These are phyloP conservation scores for Saccharomyces hybrid DNA, from an alignment of 1,139 yeast species.

Conservation along the genomic window DNA sequence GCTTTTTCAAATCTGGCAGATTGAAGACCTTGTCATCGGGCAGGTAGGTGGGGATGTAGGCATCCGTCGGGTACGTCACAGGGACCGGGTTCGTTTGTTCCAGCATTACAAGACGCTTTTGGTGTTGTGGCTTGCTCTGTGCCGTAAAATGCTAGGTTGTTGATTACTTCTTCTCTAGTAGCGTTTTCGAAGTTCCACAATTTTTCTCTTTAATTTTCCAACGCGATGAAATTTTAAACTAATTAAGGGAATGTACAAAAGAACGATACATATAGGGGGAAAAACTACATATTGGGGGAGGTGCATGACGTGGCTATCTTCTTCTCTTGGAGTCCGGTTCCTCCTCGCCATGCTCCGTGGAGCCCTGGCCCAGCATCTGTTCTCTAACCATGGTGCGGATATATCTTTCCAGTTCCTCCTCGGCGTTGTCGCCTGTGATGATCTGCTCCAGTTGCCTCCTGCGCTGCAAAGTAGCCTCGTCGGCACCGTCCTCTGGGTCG, in stretches of 20 bases:
- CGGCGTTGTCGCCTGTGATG: conserved; percentile 68
- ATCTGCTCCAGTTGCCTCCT: conserved; percentile 62
- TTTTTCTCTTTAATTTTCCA: not conserved
- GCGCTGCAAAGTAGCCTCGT: conserved; percentile 45
- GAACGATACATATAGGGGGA: not conserved
- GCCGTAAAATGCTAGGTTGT: not conserved
- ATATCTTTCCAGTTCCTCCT: conserved; percentile 64
- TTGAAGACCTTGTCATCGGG: conserved; percentile 31
- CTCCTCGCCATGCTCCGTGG: conserved; percentile 7
- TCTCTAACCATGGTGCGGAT: conserved; percentile 58
- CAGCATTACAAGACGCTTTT: not conserved
- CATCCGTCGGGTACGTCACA: conserved; percentile 49
- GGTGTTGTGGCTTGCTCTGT: not conserved
- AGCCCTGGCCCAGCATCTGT: conserved; percentile 29
- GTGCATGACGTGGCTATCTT: conserved; percentile 11
- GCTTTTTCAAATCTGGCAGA: not conserved
- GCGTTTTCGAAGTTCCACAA: too few species aligned
- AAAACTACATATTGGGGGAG: not conserved
- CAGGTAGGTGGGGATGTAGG: conserved; percentile 50
- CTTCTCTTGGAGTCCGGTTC: conserved; percentile 26
- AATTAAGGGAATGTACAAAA: not conserved
- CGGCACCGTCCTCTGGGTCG: conserved; percentile 36
- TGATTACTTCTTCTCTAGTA: not conserved
- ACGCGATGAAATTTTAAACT: not conserved
- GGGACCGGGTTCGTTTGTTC: conserved; percentile 12